Evolutionary conservation across 2,329 filamentous ascomycete species (phyloP).

Genomic region (Diaporthe citriasiana): DNA sequence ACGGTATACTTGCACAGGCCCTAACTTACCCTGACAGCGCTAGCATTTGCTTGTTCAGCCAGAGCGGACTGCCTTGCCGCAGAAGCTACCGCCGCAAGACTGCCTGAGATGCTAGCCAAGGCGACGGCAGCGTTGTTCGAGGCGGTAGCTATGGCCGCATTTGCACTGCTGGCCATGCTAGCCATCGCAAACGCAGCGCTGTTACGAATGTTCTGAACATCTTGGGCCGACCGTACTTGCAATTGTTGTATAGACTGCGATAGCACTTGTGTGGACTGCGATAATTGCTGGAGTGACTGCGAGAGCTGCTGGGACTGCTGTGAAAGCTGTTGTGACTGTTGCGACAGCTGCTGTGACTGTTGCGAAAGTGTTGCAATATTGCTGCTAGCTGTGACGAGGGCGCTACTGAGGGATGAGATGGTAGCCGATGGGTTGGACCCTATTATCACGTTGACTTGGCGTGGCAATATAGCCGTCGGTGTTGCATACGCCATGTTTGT

Average conservation of each 20-base stretch:
- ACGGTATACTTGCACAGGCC: no score
- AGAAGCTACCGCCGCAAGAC: slow-evolving; percentile 21
- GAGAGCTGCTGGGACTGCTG: slow-evolving; percentile 33
- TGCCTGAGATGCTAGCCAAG: slow-evolving; percentile 26
- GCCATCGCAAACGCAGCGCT: slow-evolving; percentile 20
- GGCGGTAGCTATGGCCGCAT: slow-evolving; percentile 11
- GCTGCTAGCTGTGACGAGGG: slow-evolving; percentile 20
- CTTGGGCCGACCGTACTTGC: slow-evolving; percentile 23
- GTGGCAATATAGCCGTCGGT: slow-evolving; percentile 3
- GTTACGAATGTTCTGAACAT: slow-evolving; percentile 11
- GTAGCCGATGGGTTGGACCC: slow-evolving; percentile 22
- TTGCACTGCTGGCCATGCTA: slow-evolving; percentile 30
- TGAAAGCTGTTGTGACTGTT: slow-evolving; percentile 15
- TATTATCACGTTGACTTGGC: slow-evolving; percentile 29
- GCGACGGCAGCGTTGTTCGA: slow-evolving; percentile 30
- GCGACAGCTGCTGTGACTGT: slow-evolving; percentile 5
- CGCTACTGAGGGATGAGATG: slow-evolving; percentile 29
- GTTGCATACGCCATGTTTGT: slow-evolving; percentile 1
- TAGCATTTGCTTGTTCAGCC: slow-evolving; percentile 31
- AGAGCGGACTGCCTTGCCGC: slow-evolving; percentile 29
- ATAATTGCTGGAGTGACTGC: slow-evolving; percentile 15
- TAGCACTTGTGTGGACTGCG: slow-evolving; percentile 13
- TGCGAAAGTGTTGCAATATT: slow-evolving; percentile 14
- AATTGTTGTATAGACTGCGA: slow-evolving; percentile 18
- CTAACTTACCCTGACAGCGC: slow-evolving; percentile 21